phyloP scores from a whole-genome alignment of 164 flowering plant genomes.

The Berberis thunbergii region DNA sequence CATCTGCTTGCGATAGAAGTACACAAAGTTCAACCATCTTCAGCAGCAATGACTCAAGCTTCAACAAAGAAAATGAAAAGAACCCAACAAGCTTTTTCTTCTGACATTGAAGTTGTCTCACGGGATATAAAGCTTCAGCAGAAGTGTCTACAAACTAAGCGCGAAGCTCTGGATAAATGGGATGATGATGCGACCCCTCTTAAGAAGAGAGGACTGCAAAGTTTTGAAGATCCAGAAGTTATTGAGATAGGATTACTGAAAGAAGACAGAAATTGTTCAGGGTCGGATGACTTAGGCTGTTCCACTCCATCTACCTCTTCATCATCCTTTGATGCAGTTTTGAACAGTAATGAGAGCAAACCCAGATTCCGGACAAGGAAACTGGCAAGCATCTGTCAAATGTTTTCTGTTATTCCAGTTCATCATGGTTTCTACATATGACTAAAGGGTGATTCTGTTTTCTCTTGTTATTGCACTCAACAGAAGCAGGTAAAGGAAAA shows the following conservation, averaged over 20 bases:
- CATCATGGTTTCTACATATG: neutral
- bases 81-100: neutral
- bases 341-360: neutral
- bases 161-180: constrained; percentile 11
- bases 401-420: too few species aligned
- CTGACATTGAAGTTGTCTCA: constrained; percentile 5
- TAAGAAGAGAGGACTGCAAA: constrained; percentile 10
- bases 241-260: constrained; percentile 1
- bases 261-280: neutral
- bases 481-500: constrained; percentile 10
- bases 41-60: neutral
- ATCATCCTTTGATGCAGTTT: constrained; percentile 10
- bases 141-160: constrained; percentile 6
- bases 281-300: constrained; percentile 3
- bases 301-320: constrained; percentile 15
- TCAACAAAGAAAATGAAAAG: constrained; percentile 10
- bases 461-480: constrained; percentile 4
- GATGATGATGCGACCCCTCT: constrained; percentile 2
- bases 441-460: neutral
- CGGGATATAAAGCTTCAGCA: constrained; percentile 4
- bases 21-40: neutral
- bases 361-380: neutral
- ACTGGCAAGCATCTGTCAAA: too few species aligned
- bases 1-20: neutral
- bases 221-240: neutral